Evolutionary conservation across 768 basidiomycete species (phyloP).

Genomic region (Auricularia heimuer): DNA sequence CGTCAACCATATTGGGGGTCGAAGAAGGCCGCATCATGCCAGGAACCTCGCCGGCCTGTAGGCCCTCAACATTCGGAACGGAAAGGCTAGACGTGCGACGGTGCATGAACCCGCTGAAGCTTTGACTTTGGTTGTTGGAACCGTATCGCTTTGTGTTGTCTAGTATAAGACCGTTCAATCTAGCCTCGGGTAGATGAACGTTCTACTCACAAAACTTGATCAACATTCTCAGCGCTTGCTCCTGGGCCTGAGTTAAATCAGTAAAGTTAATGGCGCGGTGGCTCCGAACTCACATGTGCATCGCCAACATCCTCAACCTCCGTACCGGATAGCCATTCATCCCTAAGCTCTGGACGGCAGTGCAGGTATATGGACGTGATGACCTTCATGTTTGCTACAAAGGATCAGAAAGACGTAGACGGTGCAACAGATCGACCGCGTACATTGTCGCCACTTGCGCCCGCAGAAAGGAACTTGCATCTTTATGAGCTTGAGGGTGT

Average conservation of each 20-base stretch:
- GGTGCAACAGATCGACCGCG: slow-evolving; percentile 15
- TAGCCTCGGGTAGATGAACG: slow-evolving; percentile 4
- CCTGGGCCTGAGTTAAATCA: slow-evolving; percentile 59
- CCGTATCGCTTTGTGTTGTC: slow-evolving; percentile 92
- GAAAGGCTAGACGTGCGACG: slow-evolving; percentile 78
- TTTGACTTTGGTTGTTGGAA: slow-evolving; percentile 32
- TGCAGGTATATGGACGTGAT: slow-evolving; percentile 98
- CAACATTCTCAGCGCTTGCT: slow-evolving; percentile 85
- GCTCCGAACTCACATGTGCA: slow-evolving; percentile 52
- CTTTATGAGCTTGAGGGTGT: slow-evolving; percentile 94
- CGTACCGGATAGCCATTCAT: slow-evolving; percentile 92
- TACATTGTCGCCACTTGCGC: slow-evolving; percentile 95
- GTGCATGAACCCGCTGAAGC: slow-evolving; percentile 46
- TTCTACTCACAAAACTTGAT: slow-evolving; percentile 82
- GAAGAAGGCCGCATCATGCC: slow-evolving; percentile 65
- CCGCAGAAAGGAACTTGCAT: slow-evolving; percentile 98
- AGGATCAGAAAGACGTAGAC: background rate
- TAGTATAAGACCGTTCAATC: slow-evolving; percentile 21
- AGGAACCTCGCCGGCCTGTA: slow-evolving; percentile 64
- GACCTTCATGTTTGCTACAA: slow-evolving; percentile 95
- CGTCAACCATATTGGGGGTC: slow-evolving; percentile 62
- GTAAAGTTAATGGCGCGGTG: background rate
- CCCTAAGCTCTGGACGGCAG: slow-evolving; percentile 90
- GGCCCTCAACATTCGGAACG: slow-evolving; percentile 59
- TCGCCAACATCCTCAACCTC: slow-evolving; percentile 90